These are phyloP conservation scores for Calonectria montana DNA, from an alignment of 2,329 filamentous ascomycete species.

Conservation along the genomic window DNA sequence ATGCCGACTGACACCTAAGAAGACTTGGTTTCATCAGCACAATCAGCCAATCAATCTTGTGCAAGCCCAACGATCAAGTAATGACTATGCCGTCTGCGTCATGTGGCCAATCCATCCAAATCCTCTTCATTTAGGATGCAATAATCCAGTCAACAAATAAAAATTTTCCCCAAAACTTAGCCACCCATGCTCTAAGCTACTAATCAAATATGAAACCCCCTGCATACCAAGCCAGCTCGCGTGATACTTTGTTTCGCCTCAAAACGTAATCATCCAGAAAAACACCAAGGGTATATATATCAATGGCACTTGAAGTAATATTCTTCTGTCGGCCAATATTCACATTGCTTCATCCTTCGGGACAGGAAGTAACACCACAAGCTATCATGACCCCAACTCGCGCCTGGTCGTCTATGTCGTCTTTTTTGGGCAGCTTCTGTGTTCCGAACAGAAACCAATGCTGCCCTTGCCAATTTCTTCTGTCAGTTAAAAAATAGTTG, in stretches of 20 bases:
- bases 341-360: background rate
- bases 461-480: background rate
- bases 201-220: background rate
- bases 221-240: background rate
- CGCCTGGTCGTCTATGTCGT: background rate
- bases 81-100: background rate
- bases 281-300: background rate
- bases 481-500: background rate
- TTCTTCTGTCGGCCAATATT: background rate
- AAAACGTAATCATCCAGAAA: background rate
- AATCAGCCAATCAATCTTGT: background rate
- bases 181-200: background rate
- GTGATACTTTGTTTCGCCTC: background rate
- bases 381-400: background rate
- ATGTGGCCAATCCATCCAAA: background rate
- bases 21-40: no score
- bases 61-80: background rate
- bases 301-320: background rate
- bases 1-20: background rate
- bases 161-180: background rate
- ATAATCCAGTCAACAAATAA: background rate
- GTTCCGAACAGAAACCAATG: background rate
- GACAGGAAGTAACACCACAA: background rate
- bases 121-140: background rate
- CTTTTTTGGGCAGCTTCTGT: background rate